Evolutionary conservation across 2,329 filamentous ascomycete genomes (phyloP), one percentile per base, ranked within the genome.

Genomic region (Pyrenochaeta sp.): DNA sequence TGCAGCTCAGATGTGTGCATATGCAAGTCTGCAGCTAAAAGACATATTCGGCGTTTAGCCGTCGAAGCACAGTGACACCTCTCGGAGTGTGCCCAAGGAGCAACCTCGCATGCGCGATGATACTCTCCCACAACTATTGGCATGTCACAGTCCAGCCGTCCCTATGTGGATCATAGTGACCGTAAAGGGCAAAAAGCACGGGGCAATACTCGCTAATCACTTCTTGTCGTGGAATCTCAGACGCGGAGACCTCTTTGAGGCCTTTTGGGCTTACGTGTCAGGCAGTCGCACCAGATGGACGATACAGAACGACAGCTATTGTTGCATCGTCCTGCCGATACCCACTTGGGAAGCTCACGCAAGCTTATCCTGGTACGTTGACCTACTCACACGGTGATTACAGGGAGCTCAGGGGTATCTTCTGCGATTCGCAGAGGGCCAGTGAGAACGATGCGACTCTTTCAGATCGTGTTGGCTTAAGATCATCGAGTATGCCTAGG

Each of bases 81-180:
- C 19, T 45, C 22, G 37, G 51, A 47, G 40, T 43, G 37, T 42
- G 40, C 39, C 36, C 59, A 61, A 56, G 61, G 61, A 55, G 58
- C 34, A 58, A 40, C 54, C 57, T 60, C 58, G 61, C 64, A 58
- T 45, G 52, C 53, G 48, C 50, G 53, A 56, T 56, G 22, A 56
- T 60, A 42, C 40, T 42, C 40, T 5, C 50, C 22, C 50, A 27
- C 44, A 39, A 37, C 44, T 32, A 56, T 50, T 59, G 52, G 57
- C 46, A 45, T 56, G 48, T 47, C 42, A 46, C 40, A 43, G 50
- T 40, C 55, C 19, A 28, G 13, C 19, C 40, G 19, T 50, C 28
- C 42, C 27, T 24, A 42, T 45, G 42, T 25, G 22, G 27, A 44
- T 39, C 12, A 30, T 24, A 51, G 25, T 44, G 44, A 19, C 46